Percentiles rank a stretch among this genome's conserved stretches.
Evolutionary conservation across 1,284 basidiomycete species (phyloP).

Genomic region (Apiotrichum veenhuisii): DNA sequence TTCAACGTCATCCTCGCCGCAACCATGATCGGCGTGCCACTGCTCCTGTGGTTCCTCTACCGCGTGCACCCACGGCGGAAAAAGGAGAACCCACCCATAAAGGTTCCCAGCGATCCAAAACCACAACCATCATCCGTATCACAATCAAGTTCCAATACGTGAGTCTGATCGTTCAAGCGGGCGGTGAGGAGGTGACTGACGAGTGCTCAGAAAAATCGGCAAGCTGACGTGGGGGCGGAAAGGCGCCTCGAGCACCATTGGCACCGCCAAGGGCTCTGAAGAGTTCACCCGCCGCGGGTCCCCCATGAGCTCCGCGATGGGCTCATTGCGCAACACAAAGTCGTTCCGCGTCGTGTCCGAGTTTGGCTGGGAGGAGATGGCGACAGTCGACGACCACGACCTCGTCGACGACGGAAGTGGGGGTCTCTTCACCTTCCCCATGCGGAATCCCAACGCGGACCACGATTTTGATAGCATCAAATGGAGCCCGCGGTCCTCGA

Average conservation of each 20-base stretch:
- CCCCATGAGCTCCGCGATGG: neutral
- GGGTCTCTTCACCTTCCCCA: conserved; percentile 6
- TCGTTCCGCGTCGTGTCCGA: conserved; percentile 10
- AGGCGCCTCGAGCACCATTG: neutral
- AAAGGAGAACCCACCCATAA: neutral
- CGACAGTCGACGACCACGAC: neutral
- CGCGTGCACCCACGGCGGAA: neutral
- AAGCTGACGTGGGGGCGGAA: neutral
- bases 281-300: neutral
- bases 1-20: conserved; percentile 1
- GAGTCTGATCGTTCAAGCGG: neutral
- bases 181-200: neutral
- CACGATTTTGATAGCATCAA: neutral
- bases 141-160: neutral
- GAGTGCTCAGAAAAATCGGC: neutral
- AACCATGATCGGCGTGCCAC: neutral
- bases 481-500: neutral
- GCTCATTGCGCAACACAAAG: conserved; percentile 3
- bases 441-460: neutral
- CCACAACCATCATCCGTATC: neutral
- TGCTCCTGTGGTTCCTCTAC: conserved; percentile 1
- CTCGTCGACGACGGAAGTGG: neutral
- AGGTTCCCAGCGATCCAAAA: neutral
- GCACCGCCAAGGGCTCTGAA: neutral
- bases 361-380: neutral